Evolutionary conservation across 805 yeast genomes (phyloP), one percentile per base, ranked within the genome.

Genomic region (Zygoascus biomembranicola): DNA sequence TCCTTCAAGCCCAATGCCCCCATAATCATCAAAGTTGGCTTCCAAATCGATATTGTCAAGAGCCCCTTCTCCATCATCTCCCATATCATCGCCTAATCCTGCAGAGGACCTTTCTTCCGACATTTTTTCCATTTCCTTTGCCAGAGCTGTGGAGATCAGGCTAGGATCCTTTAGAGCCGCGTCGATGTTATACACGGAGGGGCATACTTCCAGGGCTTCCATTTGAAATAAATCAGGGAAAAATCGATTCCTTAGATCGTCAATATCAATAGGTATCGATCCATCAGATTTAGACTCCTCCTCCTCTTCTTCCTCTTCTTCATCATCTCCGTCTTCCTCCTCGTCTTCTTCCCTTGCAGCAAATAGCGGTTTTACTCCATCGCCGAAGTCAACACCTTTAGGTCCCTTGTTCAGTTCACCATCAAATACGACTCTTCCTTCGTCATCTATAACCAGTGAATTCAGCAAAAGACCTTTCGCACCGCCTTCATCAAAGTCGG

Each of bases 121-220:
- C 32, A 18, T n/a, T 23, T 18, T 32, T 13, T 48, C 51, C 23
- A 48, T 19, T n/a, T 49, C 52, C 16, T 32, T 32, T 16, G 52
- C 49, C 8, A 55, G 32, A 14, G 52, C 51, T 32, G 47, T 32
- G 26, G 47, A 41, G 13, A 52, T 31, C 13, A 57, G 50, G n/a
- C 43, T 47, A n/a, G 66, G 66, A 32, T 63, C 66, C 6, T 71
- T 70, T n/a, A 84, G 71, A 0, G 82, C 88, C 9, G 70, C 68
- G 56, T 80, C 77, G 49, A 87, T 69, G 55, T 82, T 82, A 8
- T 69, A 74, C 57, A 87, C 71, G 0, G 96, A 86, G 0, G 95
- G 92, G 59, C 95, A 87, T 1, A 90, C 72, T 44, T 59, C 60
- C 47, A 58, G 51, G 13, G 50, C 28, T 32, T 61, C 66, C 11